phyloP scores from a whole-genome alignment of 2,329 filamentous ascomycete genomes.

The Elsinoe fawcettii region DNA sequence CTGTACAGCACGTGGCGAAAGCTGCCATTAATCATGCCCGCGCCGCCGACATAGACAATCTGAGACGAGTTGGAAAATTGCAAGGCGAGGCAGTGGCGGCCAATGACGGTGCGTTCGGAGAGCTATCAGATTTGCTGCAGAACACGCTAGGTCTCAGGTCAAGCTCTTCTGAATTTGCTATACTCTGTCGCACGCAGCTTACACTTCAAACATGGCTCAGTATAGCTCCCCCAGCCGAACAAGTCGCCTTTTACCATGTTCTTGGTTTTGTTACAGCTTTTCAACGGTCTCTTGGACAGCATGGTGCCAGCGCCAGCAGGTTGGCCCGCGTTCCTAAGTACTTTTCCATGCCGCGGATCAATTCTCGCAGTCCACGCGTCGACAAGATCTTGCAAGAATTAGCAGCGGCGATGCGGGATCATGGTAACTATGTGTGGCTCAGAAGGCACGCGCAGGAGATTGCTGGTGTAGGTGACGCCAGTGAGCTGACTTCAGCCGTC shows the following conservation, averaged over 20 bases:
- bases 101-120: not conserved
- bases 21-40: not conserved
- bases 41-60: not conserved
- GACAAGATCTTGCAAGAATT: not conserved
- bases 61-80: not conserved
- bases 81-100: not conserved
- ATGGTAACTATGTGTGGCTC: not conserved
- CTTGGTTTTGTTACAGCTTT: not conserved
- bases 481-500: not conserved
- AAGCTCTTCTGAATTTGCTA: not conserved
- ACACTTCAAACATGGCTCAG: not conserved
- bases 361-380: not conserved
- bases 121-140: not conserved
- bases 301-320: not conserved
- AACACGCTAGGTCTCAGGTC: not conserved
- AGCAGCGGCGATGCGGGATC: not conserved
- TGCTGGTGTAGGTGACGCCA: not conserved
- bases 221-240: not conserved
- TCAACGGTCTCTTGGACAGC: not conserved
- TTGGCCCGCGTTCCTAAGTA: not conserved
- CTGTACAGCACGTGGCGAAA: not conserved
- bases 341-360: not conserved
- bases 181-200: not conserved
- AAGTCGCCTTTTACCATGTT: not conserved
- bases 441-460: not conserved